Conservation (phyloP, 176 grass and related monocot genomes). For the Oryza australiensis region DNA sequence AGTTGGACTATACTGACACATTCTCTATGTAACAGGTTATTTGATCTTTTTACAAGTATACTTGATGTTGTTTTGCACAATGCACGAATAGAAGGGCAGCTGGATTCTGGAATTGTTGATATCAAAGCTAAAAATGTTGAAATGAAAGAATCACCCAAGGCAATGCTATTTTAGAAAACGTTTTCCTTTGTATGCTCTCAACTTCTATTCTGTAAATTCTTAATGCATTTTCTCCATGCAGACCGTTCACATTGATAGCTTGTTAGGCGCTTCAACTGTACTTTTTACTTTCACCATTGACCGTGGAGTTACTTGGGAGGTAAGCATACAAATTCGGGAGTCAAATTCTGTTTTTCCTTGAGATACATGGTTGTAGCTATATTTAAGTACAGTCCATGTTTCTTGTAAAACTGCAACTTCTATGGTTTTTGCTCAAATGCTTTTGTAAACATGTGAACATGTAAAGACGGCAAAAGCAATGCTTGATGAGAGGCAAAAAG, state of each 20-base stretch:
- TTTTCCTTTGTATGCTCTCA: slow-evolving; percentile 23
- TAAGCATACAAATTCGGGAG: slow-evolving; percentile 31
- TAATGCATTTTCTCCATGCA: slow-evolving; percentile 48
- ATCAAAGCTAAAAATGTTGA: slow-evolving; percentile 92
- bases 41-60: slow-evolving; percentile 85
- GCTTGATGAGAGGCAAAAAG: slow-evolving; percentile 66
- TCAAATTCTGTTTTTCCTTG: slow-evolving; percentile 27
- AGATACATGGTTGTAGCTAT: slow-evolving; percentile 25
- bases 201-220: background rate
- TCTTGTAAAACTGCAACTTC: slow-evolving; percentile 4
- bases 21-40: slow-evolving; percentile 64
- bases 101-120: slow-evolving; percentile 99
- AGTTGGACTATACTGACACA: slow-evolving; percentile 26
- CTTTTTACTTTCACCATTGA: slow-evolving; percentile 88
- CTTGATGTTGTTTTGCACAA: slow-evolving; percentile 86
- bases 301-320: slow-evolving; percentile 92
- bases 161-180: slow-evolving; percentile 32
- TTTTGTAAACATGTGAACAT: slow-evolving; percentile 40
- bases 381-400: background rate
- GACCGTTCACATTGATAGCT: slow-evolving; percentile 85
- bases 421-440: slow-evolving; percentile 18
- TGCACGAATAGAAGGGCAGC: slow-evolving; percentile 89
- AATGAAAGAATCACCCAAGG: slow-evolving; percentile 79
- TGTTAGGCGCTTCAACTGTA: slow-evolving; percentile 85
- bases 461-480: slow-evolving; percentile 67